Percentiles rank a stretch among this genome's conserved stretches.
phyloP scores from a whole-genome alignment of 805 yeast genomes.

The Candida tallmaniae region DNA sequence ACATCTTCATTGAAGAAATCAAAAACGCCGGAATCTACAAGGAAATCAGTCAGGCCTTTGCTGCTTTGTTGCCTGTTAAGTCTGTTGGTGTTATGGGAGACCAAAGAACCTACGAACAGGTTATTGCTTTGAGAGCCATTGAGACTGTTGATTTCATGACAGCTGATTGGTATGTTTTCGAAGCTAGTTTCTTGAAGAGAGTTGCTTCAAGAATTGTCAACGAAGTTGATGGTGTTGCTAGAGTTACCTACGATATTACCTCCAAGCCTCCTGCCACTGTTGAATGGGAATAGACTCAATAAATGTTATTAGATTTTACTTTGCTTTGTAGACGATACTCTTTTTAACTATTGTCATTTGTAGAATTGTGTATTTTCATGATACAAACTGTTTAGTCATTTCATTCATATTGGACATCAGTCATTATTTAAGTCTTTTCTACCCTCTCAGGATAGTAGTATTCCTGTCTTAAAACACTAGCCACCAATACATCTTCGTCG shows the following conservation, averaged over 20 bases:
- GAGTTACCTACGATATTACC: conserved; percentile 97
- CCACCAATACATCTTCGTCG: conserved; percentile 56
- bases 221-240: conserved; percentile 98
- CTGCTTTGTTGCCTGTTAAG: conserved; percentile 93
- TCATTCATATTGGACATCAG: neutral
- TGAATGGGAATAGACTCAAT: conserved; percentile 83
- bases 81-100: conserved; percentile 99
- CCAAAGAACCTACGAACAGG: conserved; percentile 98
- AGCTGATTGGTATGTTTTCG: conserved; percentile 97
- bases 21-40: conserved; percentile 87
- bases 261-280: conserved; percentile 99
- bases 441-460: conserved; percentile 31
- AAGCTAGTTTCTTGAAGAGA: conserved; percentile 83
- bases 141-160: conserved; percentile 99
- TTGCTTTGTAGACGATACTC: too few species aligned
- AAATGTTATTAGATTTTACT: neutral
- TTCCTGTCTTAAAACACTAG: conserved; percentile 48
- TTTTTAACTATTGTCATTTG: too few species aligned
- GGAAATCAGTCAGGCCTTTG: conserved; percentile 95
- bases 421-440: conserved; percentile 3
- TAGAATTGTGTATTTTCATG: too few species aligned
- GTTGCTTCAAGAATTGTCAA: conserved; percentile 96
- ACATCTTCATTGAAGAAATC: conserved; percentile 94
- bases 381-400: too few species aligned
- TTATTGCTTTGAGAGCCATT: conserved; percentile 96